Evolutionary conservation across 179 eudicot species (phyloP).

Genomic region (Amaranthus tricolor): DNA sequence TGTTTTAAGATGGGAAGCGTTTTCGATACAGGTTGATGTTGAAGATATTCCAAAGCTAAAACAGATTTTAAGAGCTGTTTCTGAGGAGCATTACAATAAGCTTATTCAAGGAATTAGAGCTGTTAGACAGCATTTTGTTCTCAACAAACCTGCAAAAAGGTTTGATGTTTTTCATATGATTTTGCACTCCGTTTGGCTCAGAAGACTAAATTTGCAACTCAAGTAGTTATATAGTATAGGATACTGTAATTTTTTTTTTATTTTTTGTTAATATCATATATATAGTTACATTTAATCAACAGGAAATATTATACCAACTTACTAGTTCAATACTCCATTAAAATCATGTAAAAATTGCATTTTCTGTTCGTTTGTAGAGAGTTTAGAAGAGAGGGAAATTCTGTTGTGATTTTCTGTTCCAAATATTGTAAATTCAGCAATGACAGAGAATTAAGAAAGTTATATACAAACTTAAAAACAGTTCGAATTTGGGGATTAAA

Average conservation of each 20-base stretch:
- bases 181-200: constrained; percentile 89
- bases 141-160: constrained; percentile 64
- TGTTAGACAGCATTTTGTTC: constrained; percentile 66
- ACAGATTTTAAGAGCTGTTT: constrained; percentile 52
- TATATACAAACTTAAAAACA: too few species aligned
- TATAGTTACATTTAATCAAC: neutral
- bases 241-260: neutral
- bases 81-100: constrained; percentile 44
- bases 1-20: constrained; percentile 81
- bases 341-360: constrained; percentile 3
- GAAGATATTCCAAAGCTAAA: constrained; percentile 61
- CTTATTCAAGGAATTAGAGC: constrained; percentile 60
- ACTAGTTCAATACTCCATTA: neutral
- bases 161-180: constrained; percentile 91
- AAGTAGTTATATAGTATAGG: constrained; percentile 8
- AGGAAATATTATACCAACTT: neutral
- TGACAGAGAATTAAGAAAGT: too few species aligned
- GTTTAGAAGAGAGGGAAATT: neutral
- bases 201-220: constrained; percentile 65
- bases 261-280: neutral
- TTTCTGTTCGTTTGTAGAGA: neutral
- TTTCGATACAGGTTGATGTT: constrained; percentile 56
- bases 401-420: neutral
- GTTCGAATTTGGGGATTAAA: too few species aligned
- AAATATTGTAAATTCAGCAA: too few species aligned